A percentile compares a stretch with the other conserved stretches of the same genome.
Conservation (phyloP, 2,329 filamentous ascomycete genomes). For the Trichoderma sp. region DNA sequence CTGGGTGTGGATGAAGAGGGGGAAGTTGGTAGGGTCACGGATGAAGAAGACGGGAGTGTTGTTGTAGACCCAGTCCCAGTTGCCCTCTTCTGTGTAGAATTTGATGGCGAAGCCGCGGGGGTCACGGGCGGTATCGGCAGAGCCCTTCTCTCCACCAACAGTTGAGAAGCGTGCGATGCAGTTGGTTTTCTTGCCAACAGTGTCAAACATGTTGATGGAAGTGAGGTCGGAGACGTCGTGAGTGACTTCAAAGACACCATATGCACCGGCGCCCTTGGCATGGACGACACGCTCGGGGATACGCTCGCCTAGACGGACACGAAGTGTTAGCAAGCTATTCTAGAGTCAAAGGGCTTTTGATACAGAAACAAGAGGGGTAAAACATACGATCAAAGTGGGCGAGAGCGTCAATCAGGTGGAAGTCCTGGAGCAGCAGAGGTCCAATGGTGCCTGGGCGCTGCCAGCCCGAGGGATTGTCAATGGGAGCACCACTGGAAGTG, state of each 20-base stretch:
- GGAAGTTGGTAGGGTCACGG: constrained; percentile 73
- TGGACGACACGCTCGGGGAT: constrained; percentile 50
- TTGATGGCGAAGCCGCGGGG: constrained; percentile 65
- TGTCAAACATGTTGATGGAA: constrained; percentile 54
- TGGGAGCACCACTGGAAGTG: constrained; percentile 60
- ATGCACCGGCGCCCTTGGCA: constrained; percentile 46
- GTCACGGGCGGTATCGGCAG: constrained; percentile 68
- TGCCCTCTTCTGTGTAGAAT: constrained; percentile 66
- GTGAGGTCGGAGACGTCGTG: constrained; percentile 58
- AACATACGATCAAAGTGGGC: constrained; percentile 52
- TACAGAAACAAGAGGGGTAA: not conserved
- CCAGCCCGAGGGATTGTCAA: constrained; percentile 50
- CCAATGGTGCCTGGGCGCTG: constrained; percentile 59
- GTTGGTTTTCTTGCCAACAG: constrained; percentile 55
- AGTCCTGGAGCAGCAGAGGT: constrained; percentile 64
- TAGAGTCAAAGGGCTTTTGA: not conserved
- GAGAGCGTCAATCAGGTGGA: constrained; percentile 65
- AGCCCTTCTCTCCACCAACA: constrained; percentile 67
- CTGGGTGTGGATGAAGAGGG: constrained; percentile 75
- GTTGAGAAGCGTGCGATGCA: constrained; percentile 70
- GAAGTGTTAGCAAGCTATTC: constrained; percentile 4
- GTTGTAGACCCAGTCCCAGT: constrained; percentile 75
- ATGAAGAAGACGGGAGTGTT: constrained; percentile 80
- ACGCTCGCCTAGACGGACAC: constrained; percentile 40
- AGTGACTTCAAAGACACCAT: constrained; percentile 62